Evolutionary conservation across 2,329 filamentous ascomycete species (phyloP), one percentile per base, ranked within the genome.

Genomic region (Bipolaris cookei): DNA sequence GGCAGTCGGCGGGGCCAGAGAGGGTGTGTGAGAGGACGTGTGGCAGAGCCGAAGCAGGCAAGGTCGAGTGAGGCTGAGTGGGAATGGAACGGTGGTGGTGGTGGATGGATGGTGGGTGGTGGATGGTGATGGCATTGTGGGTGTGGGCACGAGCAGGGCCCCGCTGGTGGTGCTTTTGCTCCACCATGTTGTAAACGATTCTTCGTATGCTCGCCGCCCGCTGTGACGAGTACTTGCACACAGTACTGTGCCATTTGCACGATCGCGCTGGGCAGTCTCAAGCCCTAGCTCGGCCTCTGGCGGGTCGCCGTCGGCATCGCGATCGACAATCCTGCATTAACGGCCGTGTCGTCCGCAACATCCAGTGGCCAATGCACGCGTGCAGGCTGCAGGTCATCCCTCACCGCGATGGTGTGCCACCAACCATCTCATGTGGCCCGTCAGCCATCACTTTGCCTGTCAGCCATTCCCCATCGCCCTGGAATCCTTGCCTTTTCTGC

Each of bases 301-400:
- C 59, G 56, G 56, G 51, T 56, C 60, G 52, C 49, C 51, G 56
- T 56, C 58, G 43, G 23, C 42, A 44, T 34, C 13, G 32, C 45
- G 70, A 74, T 74, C 73, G 65, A 61, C 71, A 62, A 63, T 62
- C 65, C 66, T 74, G 72, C 71, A 73, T 65, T 58, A 68, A 69
- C 62, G 63, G 62, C 61, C 58, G 65, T 61, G 58, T 58, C 64
- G 60, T 62, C 66, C 60, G 64, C 66, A 64, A 56, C 50, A 61
- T 66, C 61, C 46, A 62, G 66, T 68, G 64, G 66, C 62, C 69
- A 63, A 62, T 62, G 60, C 66, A 58, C 61, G 64, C 67, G 65
- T 63, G 61, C 55, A 53, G 50, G 53, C 54, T 68, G 67, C 69
- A 72, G 64, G 66, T 71, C 68, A 70, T 70, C 64, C 38, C 47